Evolutionary conservation across 2,329 filamentous ascomycete species (phyloP).

Genomic region (Scleromitrula shiraiana): DNA sequence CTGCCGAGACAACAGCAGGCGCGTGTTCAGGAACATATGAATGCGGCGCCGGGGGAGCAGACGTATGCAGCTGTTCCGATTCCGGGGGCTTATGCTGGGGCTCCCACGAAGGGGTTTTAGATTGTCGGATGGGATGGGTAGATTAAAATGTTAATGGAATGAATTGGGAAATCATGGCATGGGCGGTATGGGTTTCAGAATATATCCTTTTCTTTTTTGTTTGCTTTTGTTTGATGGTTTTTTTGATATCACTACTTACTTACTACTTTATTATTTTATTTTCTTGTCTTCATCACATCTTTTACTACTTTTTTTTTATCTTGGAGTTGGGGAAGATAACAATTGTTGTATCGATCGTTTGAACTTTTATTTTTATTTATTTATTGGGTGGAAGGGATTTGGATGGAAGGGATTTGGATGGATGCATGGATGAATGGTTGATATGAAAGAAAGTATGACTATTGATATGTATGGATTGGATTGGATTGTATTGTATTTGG

Average conservation of each 20-base stretch:
- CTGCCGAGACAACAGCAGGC: conserved; percentile 13
- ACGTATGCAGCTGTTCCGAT: conserved; percentile 83
- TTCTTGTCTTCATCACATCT: background rate
- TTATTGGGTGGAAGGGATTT: too few species aligned
- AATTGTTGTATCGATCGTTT: too few species aligned
- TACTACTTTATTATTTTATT: background rate
- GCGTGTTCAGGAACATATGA: conserved; percentile 53
- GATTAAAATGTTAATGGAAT: too few species aligned
- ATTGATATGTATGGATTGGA: too few species aligned
- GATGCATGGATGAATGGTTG: too few species aligned
- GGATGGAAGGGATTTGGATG: too few species aligned
- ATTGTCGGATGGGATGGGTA: background rate
- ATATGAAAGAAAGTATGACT: too few species aligned
- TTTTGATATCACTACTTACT: background rate
- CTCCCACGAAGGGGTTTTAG: conserved; percentile 29
- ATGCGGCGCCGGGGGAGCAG: conserved; percentile 69
- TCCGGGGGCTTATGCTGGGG: conserved; percentile 68
- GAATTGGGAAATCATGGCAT: too few species aligned
- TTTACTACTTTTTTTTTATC: background rate
- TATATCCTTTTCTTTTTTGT: background rate
- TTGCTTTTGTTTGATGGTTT: background rate
- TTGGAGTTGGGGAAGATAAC: background rate
- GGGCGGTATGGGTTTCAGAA: too few species aligned
- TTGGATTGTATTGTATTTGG: too few species aligned
- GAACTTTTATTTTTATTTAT: too few species aligned